phyloP scores from a whole-genome alignment of 192 early-diverging fungal genomes.

The Allomyces javanicus region DNA sequence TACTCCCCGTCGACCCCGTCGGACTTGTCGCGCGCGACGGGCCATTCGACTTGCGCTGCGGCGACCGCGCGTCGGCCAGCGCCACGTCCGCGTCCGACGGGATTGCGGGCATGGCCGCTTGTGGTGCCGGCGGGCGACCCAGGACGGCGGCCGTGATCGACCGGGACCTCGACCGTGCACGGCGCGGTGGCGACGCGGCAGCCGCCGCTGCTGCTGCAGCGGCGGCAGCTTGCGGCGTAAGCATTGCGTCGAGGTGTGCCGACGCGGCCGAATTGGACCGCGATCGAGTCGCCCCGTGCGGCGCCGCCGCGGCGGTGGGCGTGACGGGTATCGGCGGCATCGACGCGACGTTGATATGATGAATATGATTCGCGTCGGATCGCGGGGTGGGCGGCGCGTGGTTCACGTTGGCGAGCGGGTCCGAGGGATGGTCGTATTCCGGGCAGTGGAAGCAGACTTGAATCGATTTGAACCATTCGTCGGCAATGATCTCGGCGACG shows the following conservation, averaged over 20 bases:
- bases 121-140: too few species aligned
- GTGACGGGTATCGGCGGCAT: background rate
- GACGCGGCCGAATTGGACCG: background rate
- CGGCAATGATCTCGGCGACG: constrained; percentile 45
- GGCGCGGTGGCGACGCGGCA: constrained; percentile 4
- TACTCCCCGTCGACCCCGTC: too few species aligned
- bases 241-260: background rate
- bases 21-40: too few species aligned
- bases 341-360: too few species aligned
- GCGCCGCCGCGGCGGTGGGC: background rate
- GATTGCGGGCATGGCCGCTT: too few species aligned
- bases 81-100: too few species aligned
- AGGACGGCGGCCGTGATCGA: too few species aligned
- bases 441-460: constrained; percentile 25
- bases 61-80: too few species aligned
- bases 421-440: background rate
- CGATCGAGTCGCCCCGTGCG: background rate
- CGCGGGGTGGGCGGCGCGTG: background rate
- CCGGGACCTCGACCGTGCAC: too few species aligned
- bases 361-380: background rate
- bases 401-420: background rate
- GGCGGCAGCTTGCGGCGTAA: constrained; percentile 9
- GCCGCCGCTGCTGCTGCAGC: constrained; percentile 10
- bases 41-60: too few species aligned
- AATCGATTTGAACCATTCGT: constrained; percentile 54